A percentile compares a stretch with the other conserved stretches of the same genome.
phyloP scores from a whole-genome alignment of 176 grass and related monocot genomes.

The Elymus sibiricus region DNA sequence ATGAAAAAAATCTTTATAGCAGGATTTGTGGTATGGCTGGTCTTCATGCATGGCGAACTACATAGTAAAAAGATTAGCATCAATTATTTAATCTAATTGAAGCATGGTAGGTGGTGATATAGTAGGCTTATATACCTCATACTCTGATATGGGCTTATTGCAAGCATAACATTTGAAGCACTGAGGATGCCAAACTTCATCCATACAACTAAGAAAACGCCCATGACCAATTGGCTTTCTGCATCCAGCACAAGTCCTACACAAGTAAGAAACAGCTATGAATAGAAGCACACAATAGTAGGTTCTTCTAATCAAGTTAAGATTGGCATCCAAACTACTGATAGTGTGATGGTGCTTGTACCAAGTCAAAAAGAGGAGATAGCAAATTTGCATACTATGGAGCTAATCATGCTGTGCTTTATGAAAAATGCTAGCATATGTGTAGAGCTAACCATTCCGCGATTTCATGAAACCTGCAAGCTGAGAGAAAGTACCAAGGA shows the following conservation, averaged over 20 bases:
- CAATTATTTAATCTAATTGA: constrained; percentile 12
- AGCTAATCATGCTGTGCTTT: neutral
- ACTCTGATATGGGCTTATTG: constrained; percentile 82
- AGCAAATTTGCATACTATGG: neutral
- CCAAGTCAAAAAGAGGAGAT: neutral
- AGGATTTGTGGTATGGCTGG: constrained; percentile 81
- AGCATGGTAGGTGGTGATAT: neutral
- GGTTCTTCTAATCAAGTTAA: constrained; percentile 7
- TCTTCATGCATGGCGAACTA: constrained; percentile 78
- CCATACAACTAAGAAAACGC: constrained; percentile 76
- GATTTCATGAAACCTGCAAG: neutral
- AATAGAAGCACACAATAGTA: constrained; percentile 6
- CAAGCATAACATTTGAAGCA: constrained; percentile 90
- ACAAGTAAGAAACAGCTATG: constrained; percentile 14
- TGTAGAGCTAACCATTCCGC: neutral
- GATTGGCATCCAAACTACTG: constrained; percentile 6
- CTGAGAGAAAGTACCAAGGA: neutral
- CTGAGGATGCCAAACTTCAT: constrained; percentile 84
- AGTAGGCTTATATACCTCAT: constrained; percentile 57
- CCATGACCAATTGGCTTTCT: constrained; percentile 62
- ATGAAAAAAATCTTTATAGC: constrained; percentile 78
- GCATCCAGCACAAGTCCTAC: constrained; percentile 86
- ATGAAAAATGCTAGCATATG: neutral
- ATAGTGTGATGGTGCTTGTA: neutral
- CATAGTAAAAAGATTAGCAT: constrained; percentile 20